Conservation (phyloP, 225 moss, liverwort and hornwort species). For the Polytrichum commune region DNA sequence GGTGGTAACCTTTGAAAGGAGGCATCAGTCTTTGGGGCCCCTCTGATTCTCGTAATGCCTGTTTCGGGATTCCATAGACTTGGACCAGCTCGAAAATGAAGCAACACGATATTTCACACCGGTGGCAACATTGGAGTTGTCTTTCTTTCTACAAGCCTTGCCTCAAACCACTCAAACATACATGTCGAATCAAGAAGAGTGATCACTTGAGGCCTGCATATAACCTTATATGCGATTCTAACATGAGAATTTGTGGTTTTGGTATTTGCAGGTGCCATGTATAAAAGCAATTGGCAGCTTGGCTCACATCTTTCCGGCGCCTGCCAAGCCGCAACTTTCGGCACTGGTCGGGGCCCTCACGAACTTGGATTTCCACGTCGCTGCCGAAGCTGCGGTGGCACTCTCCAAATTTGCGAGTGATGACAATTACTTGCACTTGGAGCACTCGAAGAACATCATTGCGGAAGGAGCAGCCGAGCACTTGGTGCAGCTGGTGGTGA, state of each 20-base stretch:
- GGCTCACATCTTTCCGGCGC: constrained; percentile 47
- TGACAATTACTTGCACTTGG: constrained; percentile 52
- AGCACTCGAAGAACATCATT: constrained; percentile 59
- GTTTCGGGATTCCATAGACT: no score
- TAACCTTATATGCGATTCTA: background rate
- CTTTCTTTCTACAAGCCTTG: no score
- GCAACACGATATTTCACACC: no score
- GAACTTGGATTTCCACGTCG: constrained; percentile 36
- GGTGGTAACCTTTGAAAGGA: no score
- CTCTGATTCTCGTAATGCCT: no score
- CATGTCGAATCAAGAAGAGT: no score
- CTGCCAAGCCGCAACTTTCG: constrained; percentile 44
- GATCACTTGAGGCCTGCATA: background rate
- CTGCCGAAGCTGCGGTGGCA: constrained; percentile 37
- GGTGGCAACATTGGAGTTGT: no score
- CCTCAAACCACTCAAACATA: no score
- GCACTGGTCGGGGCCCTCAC: constrained; percentile 32
- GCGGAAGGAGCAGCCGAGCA: constrained; percentile 45
- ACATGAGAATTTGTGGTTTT: background rate
- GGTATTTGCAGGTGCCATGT: constrained; percentile 30
- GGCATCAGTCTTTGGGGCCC: no score
- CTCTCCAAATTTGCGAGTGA: constrained; percentile 50
- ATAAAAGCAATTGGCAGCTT: constrained; percentile 46
- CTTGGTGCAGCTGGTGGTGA: constrained; percentile 43
- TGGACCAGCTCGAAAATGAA: no score